Conservation (phyloP, 2,329 filamentous ascomycete genomes). For the Pyrenochaeta sp. region DNA sequence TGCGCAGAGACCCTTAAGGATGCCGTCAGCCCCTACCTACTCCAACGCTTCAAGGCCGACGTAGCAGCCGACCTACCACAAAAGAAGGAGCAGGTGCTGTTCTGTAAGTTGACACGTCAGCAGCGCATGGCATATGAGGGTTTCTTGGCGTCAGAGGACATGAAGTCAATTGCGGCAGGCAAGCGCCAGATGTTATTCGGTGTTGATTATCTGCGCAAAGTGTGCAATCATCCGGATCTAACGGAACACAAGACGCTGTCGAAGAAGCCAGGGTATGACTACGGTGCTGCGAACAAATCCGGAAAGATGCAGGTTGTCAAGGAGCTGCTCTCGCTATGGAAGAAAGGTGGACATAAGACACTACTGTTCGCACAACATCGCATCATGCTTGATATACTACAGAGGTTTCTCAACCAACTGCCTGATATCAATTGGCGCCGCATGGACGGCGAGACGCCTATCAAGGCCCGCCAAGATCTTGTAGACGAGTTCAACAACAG, state of each 20-base stretch:
- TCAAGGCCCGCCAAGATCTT: slow-evolving; percentile 86
- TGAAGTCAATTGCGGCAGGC: slow-evolving; percentile 79
- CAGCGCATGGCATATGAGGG: slow-evolving; percentile 83
- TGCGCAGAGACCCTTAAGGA: slow-evolving; percentile 95
- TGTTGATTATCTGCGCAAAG: slow-evolving; percentile 91
- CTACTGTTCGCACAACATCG: slow-evolving; percentile 91
- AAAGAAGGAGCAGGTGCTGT: slow-evolving; percentile 95
- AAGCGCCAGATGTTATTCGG: slow-evolving; percentile 84
- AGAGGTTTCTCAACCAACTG: slow-evolving; percentile 76
- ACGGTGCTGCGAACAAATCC: slow-evolving; percentile 80
- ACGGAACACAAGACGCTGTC: slow-evolving; percentile 70
- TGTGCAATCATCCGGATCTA: slow-evolving; percentile 97
- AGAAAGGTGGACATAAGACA: slow-evolving; percentile 90
- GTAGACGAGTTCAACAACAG: slow-evolving; percentile 93
- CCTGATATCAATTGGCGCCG: slow-evolving; percentile 78
- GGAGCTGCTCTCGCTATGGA: slow-evolving; percentile 87
- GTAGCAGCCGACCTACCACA: slow-evolving; percentile 93
- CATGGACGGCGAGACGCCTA: slow-evolving; percentile 92
- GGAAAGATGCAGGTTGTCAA: slow-evolving; percentile 97
- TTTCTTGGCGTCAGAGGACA: slow-evolving; percentile 84
- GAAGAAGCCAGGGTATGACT: slow-evolving; percentile 73
- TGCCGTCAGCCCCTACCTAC: slow-evolving; percentile 88
- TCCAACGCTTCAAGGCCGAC: slow-evolving; percentile 92
- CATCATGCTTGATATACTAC: slow-evolving; percentile 94
- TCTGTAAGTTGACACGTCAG: slow-evolving; percentile 85